Evolutionary conservation across 192 early-diverging fungal genomes (phyloP).

Genomic region (Coemansia sp.): DNA sequence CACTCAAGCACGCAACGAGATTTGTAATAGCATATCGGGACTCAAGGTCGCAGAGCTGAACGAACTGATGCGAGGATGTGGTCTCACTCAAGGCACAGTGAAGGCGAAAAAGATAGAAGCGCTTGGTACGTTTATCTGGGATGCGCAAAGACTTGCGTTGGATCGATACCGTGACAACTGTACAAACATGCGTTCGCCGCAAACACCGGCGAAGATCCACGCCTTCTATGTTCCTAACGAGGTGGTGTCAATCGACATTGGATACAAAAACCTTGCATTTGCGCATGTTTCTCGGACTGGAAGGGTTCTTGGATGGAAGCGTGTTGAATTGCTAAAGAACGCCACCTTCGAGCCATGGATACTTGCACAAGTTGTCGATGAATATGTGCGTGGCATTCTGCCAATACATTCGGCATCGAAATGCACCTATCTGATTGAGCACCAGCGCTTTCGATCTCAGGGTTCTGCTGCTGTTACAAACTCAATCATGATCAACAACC

Average conservation of each 20-base stretch:
- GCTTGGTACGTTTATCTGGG: constrained; percentile 34
- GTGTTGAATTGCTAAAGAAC: constrained; percentile 44
- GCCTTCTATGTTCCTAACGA: constrained; percentile 30
- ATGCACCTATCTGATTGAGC: constrained; percentile 53
- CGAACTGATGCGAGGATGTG: constrained; percentile 38
- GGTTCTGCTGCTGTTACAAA: constrained; percentile 53
- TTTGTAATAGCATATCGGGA: constrained; percentile 12
- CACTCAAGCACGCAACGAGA: constrained; percentile 6
- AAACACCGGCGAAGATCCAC: constrained; percentile 10
- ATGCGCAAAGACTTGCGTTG: constrained; percentile 33
- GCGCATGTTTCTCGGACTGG: constrained; percentile 35
- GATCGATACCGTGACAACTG: constrained; percentile 13
- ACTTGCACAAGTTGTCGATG: constrained; percentile 33
- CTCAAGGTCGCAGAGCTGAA: constrained; percentile 39
- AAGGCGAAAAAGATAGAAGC: constrained; percentile 35
- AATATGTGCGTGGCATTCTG: constrained; percentile 34
- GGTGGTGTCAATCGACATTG: constrained; percentile 57
- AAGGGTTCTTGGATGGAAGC: constrained; percentile 42
- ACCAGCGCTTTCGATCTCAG: constrained; percentile 56
- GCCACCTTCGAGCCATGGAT: constrained; percentile 52
- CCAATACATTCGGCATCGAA: constrained; percentile 23
- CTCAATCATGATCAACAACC: constrained; percentile 55
- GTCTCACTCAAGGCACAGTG: constrained; percentile 36
- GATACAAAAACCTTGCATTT: constrained; percentile 54
- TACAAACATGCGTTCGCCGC: constrained; percentile 6